Percentiles rank a stretch among this genome's conserved stretches.
These are phyloP conservation scores for Aspergillus tamarii DNA, from an alignment of 2,329 filamentous ascomycete genomes.

Conservation along the genomic window DNA sequence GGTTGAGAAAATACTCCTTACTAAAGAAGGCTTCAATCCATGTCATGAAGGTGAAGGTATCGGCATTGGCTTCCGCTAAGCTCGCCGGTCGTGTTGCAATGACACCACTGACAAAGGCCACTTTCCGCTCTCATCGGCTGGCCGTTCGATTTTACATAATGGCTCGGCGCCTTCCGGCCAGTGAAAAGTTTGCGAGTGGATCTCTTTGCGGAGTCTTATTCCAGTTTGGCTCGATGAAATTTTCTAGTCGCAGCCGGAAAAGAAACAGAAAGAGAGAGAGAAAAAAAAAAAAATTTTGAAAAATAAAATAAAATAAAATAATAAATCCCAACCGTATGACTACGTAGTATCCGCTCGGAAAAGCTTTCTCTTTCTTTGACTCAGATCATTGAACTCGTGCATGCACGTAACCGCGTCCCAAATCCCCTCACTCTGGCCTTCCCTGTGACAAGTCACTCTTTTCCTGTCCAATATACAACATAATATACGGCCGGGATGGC, in stretches of 20 bases:
- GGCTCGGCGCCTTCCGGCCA: neutral
- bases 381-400: neutral
- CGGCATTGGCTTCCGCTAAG: neutral
- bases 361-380: neutral
- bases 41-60: neutral
- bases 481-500: constrained; percentile 7
- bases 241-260: constrained; percentile 17
- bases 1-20: neutral
- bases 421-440: neutral
- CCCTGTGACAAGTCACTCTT: neutral
- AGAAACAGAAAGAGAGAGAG: neutral
- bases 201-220: neutral
- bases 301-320: neutral
- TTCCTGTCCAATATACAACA: neutral
- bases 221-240: neutral
- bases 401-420: neutral
- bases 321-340: neutral
- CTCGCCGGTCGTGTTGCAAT: neutral
- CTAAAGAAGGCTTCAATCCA: neutral
- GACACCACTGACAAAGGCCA: neutral
- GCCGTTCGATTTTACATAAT: neutral
- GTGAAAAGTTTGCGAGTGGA: neutral
- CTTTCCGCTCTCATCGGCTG: neutral
- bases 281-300: neutral
- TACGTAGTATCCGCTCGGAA: neutral